Evolutionary conservation across 2,329 filamentous ascomycete species (phyloP), one percentile per base, ranked within the genome.

Genomic region (Xylariaceae sp.): DNA sequence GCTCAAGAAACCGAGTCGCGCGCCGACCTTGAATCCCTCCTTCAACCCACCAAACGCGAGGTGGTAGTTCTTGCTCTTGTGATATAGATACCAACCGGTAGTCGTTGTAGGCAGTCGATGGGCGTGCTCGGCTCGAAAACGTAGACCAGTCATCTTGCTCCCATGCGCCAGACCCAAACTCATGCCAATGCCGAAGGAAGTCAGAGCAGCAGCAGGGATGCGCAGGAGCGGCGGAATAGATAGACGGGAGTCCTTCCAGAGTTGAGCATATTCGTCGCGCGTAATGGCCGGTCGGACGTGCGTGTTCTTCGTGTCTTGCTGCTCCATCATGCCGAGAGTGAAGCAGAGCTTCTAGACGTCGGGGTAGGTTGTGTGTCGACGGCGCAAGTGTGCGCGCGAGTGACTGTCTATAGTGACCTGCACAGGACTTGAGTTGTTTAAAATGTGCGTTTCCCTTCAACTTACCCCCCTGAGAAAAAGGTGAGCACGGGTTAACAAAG

Each of bases 11-110:
- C 84, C 84, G 4, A 95, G 80, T 66, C 83, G 86, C 37, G 77
- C 72, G 1, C 88, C 92, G 81, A 94, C 90, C 65, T 82, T 86
- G 53, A 90, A 68, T 0, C 91, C 94, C 69, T 96, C 91, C 55
- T 84, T 84, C 15, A 95, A 77, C 0, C 89, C 93, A 4, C 88
- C 89, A 18, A 88, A 82, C 68, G 90, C 87, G 55, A 88, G 83
- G 69, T 91, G 86, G 77, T 99, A 97, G 75, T 96, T 97, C 75
- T 97, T 97, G 72, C 86, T 90, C 76, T 97, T 97, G 79, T 97
- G 93, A 75, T 99, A 99, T n/a, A 97, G 83, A 72, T 93, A 99
- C 94, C 94, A 99, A 15, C 92, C 93, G 1, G 87, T 85, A 30
- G 90, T 87, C 1, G 87, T 87, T 2, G 84, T 86, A 17, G 94